Conservation (phyloP, 2,329 filamentous ascomycete species). For the Annulohypoxylon truncatum region DNA sequence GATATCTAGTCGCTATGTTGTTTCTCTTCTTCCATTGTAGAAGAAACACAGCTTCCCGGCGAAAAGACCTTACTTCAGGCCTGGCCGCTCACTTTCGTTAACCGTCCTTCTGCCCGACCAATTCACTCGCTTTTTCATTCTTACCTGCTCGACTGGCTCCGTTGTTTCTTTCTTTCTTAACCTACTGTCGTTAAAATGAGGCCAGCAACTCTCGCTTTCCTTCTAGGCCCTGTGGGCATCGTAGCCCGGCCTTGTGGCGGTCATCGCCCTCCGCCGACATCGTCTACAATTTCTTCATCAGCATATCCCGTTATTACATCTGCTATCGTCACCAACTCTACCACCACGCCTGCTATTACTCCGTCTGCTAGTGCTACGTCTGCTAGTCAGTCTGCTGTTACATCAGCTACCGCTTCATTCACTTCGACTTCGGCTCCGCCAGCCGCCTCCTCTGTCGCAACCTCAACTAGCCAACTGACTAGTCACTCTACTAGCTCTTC, state of each 20-base stretch:
- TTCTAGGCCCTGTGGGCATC: constrained; percentile 38
- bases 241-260: constrained; percentile 33
- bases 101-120: neutral
- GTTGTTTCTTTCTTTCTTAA: constrained; percentile 9
- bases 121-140: constrained; percentile 7
- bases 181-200: constrained; percentile 30
- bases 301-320: neutral
- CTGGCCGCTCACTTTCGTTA: constrained; percentile 23
- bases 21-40: constrained; percentile 6
- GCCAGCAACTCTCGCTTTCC: constrained; percentile 33
- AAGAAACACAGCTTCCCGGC: constrained; percentile 1
- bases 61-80: constrained; percentile 1
- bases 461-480: neutral
- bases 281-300: constrained; percentile 6
- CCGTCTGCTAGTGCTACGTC: neutral
- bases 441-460: neutral
- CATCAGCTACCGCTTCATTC: constrained; percentile 11
- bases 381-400: constrained; percentile 6
- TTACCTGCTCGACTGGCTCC: neutral
- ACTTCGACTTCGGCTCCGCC: constrained; percentile 3
- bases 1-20: constrained; percentile 6
- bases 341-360: neutral
- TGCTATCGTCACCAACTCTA: neutral
- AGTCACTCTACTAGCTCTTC: constrained; percentile 9
- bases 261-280: constrained; percentile 23